phyloP scores from a whole-genome alignment of 305 asterid species.

The Fraxinus albicans region DNA sequence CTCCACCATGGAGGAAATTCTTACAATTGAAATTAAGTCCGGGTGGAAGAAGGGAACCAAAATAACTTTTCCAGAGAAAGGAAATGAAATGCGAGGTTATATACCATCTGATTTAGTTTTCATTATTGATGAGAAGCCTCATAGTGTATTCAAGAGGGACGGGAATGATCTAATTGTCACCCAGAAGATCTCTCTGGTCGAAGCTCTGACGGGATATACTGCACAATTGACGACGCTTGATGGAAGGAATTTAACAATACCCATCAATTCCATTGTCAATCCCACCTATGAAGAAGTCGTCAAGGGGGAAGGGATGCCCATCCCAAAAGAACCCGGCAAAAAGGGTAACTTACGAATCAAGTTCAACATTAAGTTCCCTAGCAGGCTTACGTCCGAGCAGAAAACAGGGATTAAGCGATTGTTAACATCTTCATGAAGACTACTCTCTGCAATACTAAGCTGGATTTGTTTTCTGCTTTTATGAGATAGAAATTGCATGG shows the following conservation, averaged over 20 bases:
- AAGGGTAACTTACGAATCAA: slow-evolving; percentile 73
- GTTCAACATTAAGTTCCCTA: slow-evolving; percentile 80
- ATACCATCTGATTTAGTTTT: slow-evolving; percentile 79
- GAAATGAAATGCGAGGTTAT: slow-evolving; percentile 73
- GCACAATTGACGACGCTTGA: slow-evolving; percentile 79
- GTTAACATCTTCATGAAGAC: slow-evolving; percentile 42
- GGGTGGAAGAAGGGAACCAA: slow-evolving; percentile 97
- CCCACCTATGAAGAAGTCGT: slow-evolving; percentile 81
- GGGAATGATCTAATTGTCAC: slow-evolving; percentile 74
- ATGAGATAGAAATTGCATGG: slow-evolving; percentile 9
- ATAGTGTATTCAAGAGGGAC: slow-evolving; percentile 73
- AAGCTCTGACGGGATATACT: slow-evolving; percentile 76
- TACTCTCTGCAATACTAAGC: slow-evolving; percentile 21
- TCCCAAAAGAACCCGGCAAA: slow-evolving; percentile 77
- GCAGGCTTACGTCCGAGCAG: slow-evolving; percentile 83
- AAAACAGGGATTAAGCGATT: slow-evolving; percentile 80
- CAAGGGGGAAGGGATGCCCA: slow-evolving; percentile 91
- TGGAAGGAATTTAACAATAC: slow-evolving; percentile 61
- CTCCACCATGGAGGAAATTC: slow-evolving; percentile 64
- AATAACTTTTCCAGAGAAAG: slow-evolving; percentile 87
- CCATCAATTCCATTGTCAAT: slow-evolving; percentile 56
- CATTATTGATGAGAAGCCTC: slow-evolving; percentile 87
- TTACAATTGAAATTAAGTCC: slow-evolving; percentile 72
- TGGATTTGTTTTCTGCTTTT: slow-evolving; percentile 13
- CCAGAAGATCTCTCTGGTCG: slow-evolving; percentile 71